Base-by-base conservation (phyloP, 116 monocot species). In the Iris pallida region DNA sequence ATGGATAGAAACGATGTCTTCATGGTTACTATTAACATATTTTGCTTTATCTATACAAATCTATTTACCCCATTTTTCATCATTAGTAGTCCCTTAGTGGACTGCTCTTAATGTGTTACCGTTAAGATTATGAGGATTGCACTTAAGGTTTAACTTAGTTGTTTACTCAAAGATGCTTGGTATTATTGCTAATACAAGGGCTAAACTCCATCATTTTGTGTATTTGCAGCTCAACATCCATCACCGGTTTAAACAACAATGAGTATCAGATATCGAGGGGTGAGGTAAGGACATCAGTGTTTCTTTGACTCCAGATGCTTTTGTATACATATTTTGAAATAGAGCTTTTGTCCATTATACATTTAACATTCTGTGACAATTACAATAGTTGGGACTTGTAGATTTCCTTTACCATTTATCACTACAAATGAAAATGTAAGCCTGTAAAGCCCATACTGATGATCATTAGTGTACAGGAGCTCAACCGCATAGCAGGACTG, bases 401-500 rank as follows among this genome's bases (percentile, higher is more conserved):
- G 16, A 41, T 40, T n/a, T n/a, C 20, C 8, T 43, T 67, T 58
- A 69, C 5, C 58, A 63, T 56, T 7, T 18, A 5, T 46, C 10
- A 16, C 8, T 4, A 44, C 59, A 46, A 5, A 64, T 1, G 19
- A n/a, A n/a, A n/a, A n/a, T 19, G 46, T 8, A 8, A 58, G 11
- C 30, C 0, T 16, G 1, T 13, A 45, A 20, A 20, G 6, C 13
- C 19, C 48, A 45, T 45, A 8, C 16, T 71, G 47, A 71, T 42
- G 13, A 60, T 57, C 20, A 47, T 61, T 41, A 46, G 18, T 63
- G 53, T 51, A 45, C 82, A 97, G 97, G 97, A 85, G 77, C 69
- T 97, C 45, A 97, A 92, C 73, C 79, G 60, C 10, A 6, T 73
- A 47, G 79, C 70, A 64, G 97, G 97, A 55, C 51, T 97, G 81